Evolutionary conservation across 495 filamentous ascomycete species (phyloP), one percentile per base, ranked within the genome.

Genomic region (Amniculicola lignicola): DNA sequence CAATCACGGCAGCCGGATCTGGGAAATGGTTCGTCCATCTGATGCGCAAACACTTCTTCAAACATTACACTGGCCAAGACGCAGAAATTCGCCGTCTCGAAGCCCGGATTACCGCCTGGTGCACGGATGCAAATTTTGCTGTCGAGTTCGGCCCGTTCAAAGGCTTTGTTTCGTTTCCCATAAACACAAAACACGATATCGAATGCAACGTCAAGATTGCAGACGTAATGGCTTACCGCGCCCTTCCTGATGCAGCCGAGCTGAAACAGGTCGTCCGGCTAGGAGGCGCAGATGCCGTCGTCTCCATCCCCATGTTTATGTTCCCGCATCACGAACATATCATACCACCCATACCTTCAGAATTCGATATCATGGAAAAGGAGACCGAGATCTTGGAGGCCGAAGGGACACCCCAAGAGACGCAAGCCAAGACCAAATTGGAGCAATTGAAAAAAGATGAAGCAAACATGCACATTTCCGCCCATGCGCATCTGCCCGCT

Each of bases 251-350:
- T 5, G 42, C 51, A 11, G 48, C 58, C 7, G 54, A 65, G 15
- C 39, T 69, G 4, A 61, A 51, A 18, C 62, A 70, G 54, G 69
- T 73, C 0, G 39, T 71, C 14, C 57, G 65, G 2, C 62, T 73
- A 0, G 68, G 66, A 4, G 70, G 70, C 18, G 68, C 66, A 0
- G 69, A 72, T 48, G 65, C 65, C 0, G 55, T 56, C 0, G 46
- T 69, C 23, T 21, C 49, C 2, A 35, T 73, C n/a, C 70, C 70
- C 7, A 46, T 59, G 0, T 73, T 59, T 46, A 55, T 74, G 0
- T 53, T 74, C 16, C 71, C 71, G 9, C 71, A 70, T 39, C 71
- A 73, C 41, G 71, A 72, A 35, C 71, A 73, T 42, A 44, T 72
- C 6, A 33, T 73, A 1, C 71, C 70, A 9, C 21, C 35, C 4